A percentile compares a stretch with the other conserved stretches of the same genome.
Conservation (phyloP, 2,329 filamentous ascomycete species). For the Aspergillus neoniger region DNA sequence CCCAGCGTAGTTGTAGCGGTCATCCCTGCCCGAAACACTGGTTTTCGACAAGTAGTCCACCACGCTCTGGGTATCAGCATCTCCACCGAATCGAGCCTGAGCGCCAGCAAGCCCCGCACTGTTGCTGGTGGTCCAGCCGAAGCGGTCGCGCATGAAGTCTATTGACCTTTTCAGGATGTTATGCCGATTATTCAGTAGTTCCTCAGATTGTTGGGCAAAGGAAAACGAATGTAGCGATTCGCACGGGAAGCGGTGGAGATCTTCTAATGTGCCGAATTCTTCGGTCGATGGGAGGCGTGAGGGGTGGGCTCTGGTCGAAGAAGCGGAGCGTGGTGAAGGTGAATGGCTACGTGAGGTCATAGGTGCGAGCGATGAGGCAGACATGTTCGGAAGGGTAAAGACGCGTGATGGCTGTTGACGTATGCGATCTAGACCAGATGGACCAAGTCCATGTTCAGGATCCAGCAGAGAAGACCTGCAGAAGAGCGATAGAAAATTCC, state of each 20-base stretch:
- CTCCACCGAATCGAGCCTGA: conserved; percentile 78
- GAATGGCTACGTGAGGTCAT: conserved; percentile 63
- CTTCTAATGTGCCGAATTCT: conserved; percentile 74
- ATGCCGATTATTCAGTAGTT: conserved; percentile 86
- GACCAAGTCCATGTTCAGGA: conserved; percentile 82
- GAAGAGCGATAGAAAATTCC: conserved; percentile 16
- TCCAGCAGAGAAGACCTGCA: conserved; percentile 79
- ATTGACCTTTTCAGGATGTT: conserved; percentile 90
- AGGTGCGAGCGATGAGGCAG: conserved; percentile 63
- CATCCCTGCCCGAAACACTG: conserved; percentile 69
- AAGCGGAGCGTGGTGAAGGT: conserved; percentile 69
- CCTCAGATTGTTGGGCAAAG: conserved; percentile 92
- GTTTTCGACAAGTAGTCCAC: conserved; percentile 82
- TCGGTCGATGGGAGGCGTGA: conserved; percentile 62
- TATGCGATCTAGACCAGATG: conserved; percentile 88
- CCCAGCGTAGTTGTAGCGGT: conserved; percentile 49
- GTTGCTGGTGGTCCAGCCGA: conserved; percentile 74
- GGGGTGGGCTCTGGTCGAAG: conserved; percentile 56
- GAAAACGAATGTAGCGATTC: conserved; percentile 98
- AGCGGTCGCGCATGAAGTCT: conserved; percentile 92
- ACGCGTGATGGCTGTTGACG: conserved; percentile 74
- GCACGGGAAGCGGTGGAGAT: conserved; percentile 87
- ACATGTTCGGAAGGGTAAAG: conserved; percentile 65
- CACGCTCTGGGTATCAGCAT: conserved; percentile 86
- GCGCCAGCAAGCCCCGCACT: conserved; percentile 75